Evolutionary conservation across 768 basidiomycete genomes (phyloP).

Genomic region (Pisolithus marmoratus): DNA sequence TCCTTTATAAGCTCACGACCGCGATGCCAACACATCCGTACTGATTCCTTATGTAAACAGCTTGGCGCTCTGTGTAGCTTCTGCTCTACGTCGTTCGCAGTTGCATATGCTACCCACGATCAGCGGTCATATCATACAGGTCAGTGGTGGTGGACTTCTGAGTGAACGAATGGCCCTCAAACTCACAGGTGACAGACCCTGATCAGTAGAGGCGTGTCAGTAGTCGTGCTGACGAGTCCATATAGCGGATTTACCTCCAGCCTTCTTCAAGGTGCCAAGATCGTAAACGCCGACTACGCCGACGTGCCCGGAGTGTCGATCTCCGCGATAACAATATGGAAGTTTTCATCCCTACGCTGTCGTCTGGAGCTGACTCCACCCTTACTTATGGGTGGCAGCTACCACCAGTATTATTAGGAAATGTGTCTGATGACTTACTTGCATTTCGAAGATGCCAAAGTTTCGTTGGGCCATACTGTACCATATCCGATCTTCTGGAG

Average conservation of each 20-base stretch:
- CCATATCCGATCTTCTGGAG: neutral
- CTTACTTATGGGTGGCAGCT: neutral
- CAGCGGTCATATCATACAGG: slow-evolving; percentile 29
- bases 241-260: slow-evolving; percentile 14
- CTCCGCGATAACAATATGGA: slow-evolving; percentile 28
- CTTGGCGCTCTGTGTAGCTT: neutral
- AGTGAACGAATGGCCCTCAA: neutral
- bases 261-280: slow-evolving; percentile 20
- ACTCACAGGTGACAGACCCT: slow-evolving; percentile 14
- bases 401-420: neutral
- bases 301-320: slow-evolving; percentile 20
- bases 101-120: slow-evolving; percentile 30
- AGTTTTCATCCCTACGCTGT: slow-evolving; percentile 30
- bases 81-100: slow-evolving; percentile 27
- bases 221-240: slow-evolving; percentile 19
- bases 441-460: neutral
- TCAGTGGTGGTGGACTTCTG: neutral
- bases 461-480: neutral
- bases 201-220: slow-evolving; percentile 15
- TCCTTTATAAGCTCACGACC: too few relatives aligned
- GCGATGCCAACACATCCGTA: too few relatives aligned
- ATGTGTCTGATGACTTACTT: neutral
- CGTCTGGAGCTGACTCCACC: slow-evolving; percentile 14
- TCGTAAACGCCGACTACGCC: slow-evolving; percentile 24
- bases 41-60: too few relatives aligned